Base-by-base conservation (phyloP, 2,329 filamentous ascomycete genomes). In the Calonectria leucothoes region DNA sequence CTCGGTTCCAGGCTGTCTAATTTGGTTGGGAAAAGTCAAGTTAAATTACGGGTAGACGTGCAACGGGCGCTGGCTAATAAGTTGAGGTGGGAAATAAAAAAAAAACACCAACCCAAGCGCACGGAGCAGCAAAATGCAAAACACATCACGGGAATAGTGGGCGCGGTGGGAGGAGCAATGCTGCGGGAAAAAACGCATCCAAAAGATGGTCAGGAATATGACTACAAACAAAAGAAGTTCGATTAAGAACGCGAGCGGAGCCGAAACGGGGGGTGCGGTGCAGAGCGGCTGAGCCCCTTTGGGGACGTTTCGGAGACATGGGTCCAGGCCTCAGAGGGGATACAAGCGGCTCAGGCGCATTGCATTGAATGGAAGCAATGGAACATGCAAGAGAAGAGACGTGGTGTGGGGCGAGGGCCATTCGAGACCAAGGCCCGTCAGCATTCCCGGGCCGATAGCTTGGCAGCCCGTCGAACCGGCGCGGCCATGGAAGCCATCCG, bases 321-420 rank as follows among this genome's bases (percentile, higher is more conserved):
- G 55, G 55, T 23, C 25, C 39, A 23, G 7, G 55, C 33, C 35
- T n/a, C n/a, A n/a, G 20, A 52, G 55, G 39, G 55, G 33, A 39
- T 37, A 61, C 23, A 61, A 23, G n/a, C 55, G 55, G 55, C 55
- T 59, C 39, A n/a, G 52, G 15, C 10, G 52, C 52, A 59, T 37
- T 59, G 52, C 52, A 59, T 37, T 59, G 52, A 25, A 33, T 59
- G 55, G 55, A 59, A 59, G 55, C 33, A 59, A 59, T 59, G 55
- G 55, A 59, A 59, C 55, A 59, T 59, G 55, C 55, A 39, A 59
- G 33, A 61, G 55, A 61, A 27, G n/a, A 39, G 35, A 27, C 20
- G 6, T 45, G 39, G 37, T 42, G 20, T 25, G 55, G 55, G 55
- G 55, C 12, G 33, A 3, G 39, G 55, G 55, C 33, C 55, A 23